phyloP scores from a whole-genome alignment of 2,329 filamentous ascomycete genomes.

The Ophiocordyceps unilateralis region DNA sequence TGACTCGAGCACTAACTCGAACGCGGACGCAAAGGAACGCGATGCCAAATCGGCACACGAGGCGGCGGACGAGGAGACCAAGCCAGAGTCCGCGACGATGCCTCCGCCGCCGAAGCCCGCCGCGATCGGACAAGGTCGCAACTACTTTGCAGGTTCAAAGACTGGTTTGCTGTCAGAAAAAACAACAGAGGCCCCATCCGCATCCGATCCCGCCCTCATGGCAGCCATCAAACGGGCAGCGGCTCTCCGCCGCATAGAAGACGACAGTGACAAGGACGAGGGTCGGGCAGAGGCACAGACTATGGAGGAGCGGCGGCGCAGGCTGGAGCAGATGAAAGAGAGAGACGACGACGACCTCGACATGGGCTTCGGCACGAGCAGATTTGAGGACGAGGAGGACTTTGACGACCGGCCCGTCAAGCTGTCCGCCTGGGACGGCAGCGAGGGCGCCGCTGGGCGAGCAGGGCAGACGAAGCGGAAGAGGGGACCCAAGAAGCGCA shows the following conservation, averaged over 20 bases:
- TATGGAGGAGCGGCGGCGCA: conserved; percentile 51
- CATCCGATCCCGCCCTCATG: conserved; percentile 61
- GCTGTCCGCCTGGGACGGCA: conserved; percentile 46
- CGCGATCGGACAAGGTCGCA: conserved; percentile 25
- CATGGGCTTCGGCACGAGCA: conserved; percentile 78
- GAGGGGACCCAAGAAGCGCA: conserved; percentile 56
- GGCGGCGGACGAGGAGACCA: neutral
- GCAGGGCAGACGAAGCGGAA: conserved; percentile 43
- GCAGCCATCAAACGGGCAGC: conserved; percentile 78
- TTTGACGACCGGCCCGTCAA: conserved; percentile 52
- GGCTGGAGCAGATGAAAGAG: conserved; percentile 55
- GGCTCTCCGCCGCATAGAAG: conserved; percentile 33
- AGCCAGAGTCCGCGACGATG: conserved; percentile 15
- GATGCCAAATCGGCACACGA: conserved; percentile 6
- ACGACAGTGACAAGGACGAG: conserved; percentile 14
- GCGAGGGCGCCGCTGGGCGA: conserved; percentile 23
- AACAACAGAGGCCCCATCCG: conserved; percentile 32
- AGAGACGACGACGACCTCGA: conserved; percentile 85
- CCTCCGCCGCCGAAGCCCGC: conserved; percentile 28
- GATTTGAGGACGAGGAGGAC: conserved; percentile 79
- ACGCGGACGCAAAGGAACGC: conserved; percentile 17
- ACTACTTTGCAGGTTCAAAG: conserved; percentile 47
- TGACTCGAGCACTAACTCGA: conserved; percentile 17
- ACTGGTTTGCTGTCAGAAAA: conserved; percentile 35
- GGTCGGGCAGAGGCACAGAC: conserved; percentile 22